Conservation (phyloP, 164 flowering plant species). For the Macadamia integrifolia region DNA sequence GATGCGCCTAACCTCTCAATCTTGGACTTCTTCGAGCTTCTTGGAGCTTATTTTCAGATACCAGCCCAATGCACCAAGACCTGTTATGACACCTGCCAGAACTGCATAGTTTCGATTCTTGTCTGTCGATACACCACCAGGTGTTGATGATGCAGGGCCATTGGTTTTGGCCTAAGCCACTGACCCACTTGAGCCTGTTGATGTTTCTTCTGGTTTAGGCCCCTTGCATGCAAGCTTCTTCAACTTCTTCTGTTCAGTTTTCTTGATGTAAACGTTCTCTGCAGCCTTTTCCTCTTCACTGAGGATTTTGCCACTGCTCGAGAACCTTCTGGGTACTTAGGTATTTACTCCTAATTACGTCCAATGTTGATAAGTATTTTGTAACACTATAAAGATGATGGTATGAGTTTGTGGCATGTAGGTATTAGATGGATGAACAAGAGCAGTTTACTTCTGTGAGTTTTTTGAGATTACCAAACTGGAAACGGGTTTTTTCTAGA, state of each 20-base stretch:
- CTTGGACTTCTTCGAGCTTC: constrained; percentile 58
- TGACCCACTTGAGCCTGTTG: constrained; percentile 36
- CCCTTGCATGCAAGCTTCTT: constrained; percentile 32
- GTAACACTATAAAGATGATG: too few relatives aligned
- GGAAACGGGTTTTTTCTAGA: too few relatives aligned
- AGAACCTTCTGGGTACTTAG: constrained; percentile 55
- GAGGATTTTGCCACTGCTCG: constrained; percentile 66
- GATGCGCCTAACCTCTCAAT: constrained; percentile 27
- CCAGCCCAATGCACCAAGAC: constrained; percentile 64
- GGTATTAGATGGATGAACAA: too few relatives aligned
- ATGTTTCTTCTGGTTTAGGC: constrained; percentile 52
- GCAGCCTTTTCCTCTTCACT: constrained; percentile 96
- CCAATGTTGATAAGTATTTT: too few relatives aligned
- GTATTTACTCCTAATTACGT: too few relatives aligned
- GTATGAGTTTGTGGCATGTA: too few relatives aligned
- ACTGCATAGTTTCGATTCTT: constrained; percentile 80
- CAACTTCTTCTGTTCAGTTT: too few relatives aligned
- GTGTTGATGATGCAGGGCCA: constrained; percentile 38
- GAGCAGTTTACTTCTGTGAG: too few relatives aligned
- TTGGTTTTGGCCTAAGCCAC: constrained; percentile 42
- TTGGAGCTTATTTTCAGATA: constrained; percentile 47
- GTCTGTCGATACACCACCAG: constrained; percentile 61
- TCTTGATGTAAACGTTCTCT: constrained; percentile 84
- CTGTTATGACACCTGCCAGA: constrained; percentile 53
- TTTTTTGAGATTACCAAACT: too few relatives aligned